Evolutionary conservation across 495 filamentous ascomycete genomes (phyloP).

Genomic region (Penicillium fimorum): DNA sequence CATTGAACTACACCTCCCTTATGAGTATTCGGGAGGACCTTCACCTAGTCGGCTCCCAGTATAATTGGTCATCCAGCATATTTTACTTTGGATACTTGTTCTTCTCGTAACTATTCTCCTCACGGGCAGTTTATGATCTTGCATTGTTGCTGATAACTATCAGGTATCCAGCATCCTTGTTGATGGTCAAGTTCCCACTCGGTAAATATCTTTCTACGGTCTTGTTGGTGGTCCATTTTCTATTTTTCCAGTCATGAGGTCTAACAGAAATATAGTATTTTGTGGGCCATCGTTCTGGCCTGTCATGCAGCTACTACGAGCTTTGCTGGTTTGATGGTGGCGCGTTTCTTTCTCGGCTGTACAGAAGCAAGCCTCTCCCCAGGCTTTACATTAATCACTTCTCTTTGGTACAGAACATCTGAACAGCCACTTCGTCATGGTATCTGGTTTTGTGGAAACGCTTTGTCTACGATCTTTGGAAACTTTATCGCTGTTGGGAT

Average conservation of each 20-base stretch:
- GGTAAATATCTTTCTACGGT: constrained; percentile 50
- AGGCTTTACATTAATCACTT: constrained; percentile 29
- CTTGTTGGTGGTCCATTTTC: constrained; percentile 40
- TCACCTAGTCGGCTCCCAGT: constrained; percentile 48
- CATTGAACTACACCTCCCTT: constrained; percentile 34
- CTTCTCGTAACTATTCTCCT: constrained; percentile 34
- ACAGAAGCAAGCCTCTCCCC: constrained; percentile 46
- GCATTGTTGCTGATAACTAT: background rate
- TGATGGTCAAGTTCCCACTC: constrained; percentile 40
- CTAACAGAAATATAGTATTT: constrained; percentile 16
- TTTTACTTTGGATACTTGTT: constrained; percentile 61
- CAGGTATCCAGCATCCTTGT: constrained; percentile 36
- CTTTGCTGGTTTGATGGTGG: constrained; percentile 46
- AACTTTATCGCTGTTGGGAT: constrained; percentile 27
- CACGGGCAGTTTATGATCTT: too few species aligned
- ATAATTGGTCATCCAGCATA: constrained; percentile 51
- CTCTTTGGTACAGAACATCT: constrained; percentile 42
- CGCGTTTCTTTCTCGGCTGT: constrained; percentile 50
- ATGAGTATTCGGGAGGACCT: constrained; percentile 46
- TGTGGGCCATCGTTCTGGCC: constrained; percentile 46
- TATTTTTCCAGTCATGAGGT: background rate
- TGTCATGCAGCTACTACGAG: constrained; percentile 47
- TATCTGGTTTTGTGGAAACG: constrained; percentile 45
- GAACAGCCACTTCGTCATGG: constrained; percentile 54
- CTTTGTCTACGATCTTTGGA: constrained; percentile 25